These are phyloP conservation scores for Fragilariopsis cylindrus DNA, from an alignment of 108 stramenopile species.

Conservation along the genomic window DNA sequence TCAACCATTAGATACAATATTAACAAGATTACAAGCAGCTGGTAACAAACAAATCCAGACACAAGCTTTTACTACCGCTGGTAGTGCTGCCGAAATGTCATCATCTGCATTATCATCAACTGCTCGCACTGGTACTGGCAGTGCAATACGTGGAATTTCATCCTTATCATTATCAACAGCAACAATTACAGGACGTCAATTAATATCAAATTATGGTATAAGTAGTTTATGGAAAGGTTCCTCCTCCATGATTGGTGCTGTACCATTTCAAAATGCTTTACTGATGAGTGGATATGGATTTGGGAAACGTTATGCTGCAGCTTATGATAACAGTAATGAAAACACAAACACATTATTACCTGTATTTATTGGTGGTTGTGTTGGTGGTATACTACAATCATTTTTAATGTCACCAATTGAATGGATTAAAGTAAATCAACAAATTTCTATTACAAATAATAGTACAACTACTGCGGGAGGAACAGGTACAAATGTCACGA, in stretches of 20 bases:
- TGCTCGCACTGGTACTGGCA: not conserved
- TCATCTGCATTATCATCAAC: not conserved
- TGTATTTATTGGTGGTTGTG: conserved; percentile 82
- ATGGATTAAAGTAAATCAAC: conserved; percentile 77
- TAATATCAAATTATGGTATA: conserved; percentile 51
- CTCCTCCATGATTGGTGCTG: conserved; percentile 80
- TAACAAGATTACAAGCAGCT: conserved; percentile 66
- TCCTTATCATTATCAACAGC: not conserved
- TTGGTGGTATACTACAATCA: conserved; percentile 77
- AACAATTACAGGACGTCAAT: conserved; percentile 14
- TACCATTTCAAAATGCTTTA: conserved; percentile 83
- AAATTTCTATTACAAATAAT: conserved; percentile 40
- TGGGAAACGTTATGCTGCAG: conserved; percentile 60
- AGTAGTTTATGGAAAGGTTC: conserved; percentile 69
- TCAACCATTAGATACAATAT: conserved; percentile 82
- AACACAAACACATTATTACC: conserved; percentile 25
- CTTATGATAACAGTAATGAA: not conserved
- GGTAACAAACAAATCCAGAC: not conserved
- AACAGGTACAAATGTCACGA: not conserved
- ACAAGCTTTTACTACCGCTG: not conserved
- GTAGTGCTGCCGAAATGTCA: not conserved
- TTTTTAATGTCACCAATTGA: conserved; percentile 87
- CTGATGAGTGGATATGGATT: conserved; percentile 86
- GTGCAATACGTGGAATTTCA: not conserved
- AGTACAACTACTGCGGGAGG: conserved; percentile 22